These are phyloP conservation scores for Ogataea hybrid DNA, from an alignment of 1,139 yeast genomes.

Conservation along the genomic window DNA sequence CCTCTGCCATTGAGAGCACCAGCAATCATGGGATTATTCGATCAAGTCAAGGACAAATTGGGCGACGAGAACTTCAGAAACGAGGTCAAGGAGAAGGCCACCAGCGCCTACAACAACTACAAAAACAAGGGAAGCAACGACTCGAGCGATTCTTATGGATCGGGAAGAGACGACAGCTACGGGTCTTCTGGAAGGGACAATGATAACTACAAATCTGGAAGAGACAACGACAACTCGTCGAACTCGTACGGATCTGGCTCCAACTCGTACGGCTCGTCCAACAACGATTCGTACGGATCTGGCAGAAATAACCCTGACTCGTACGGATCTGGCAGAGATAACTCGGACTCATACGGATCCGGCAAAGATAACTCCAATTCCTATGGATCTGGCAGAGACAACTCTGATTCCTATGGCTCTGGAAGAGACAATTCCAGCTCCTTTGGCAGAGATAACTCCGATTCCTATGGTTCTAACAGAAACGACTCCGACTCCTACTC, in stretches of 20 bases:
- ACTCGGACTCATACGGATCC: conserved; percentile 9
- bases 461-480: conserved; percentile 1
- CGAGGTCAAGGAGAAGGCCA: conserved; percentile 25
- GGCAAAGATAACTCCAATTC: neutral
- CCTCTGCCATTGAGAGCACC: neutral
- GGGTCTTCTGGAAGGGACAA: conserved; percentile 7
- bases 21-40: conserved; percentile 32
- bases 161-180: conserved; percentile 12
- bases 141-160: conserved; percentile 21
- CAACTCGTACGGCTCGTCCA: conserved; percentile 3
- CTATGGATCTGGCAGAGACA: neutral
- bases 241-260: neutral
- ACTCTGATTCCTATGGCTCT: neutral
- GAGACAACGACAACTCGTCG: no score
- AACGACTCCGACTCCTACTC: neutral
- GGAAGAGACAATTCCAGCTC: neutral
- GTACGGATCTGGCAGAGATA: conserved; percentile 5
- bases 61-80: conserved; percentile 24
- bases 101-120: conserved; percentile 22
- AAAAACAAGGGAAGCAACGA: conserved; percentile 19
- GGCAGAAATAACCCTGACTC: neutral
- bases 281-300: conserved; percentile 13
- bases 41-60: conserved; percentile 27
- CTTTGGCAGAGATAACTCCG: neutral
- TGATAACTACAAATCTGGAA: no score